Conservation (phyloP, 495 filamentous ascomycete species). For the Platismatia glauca region DNA sequence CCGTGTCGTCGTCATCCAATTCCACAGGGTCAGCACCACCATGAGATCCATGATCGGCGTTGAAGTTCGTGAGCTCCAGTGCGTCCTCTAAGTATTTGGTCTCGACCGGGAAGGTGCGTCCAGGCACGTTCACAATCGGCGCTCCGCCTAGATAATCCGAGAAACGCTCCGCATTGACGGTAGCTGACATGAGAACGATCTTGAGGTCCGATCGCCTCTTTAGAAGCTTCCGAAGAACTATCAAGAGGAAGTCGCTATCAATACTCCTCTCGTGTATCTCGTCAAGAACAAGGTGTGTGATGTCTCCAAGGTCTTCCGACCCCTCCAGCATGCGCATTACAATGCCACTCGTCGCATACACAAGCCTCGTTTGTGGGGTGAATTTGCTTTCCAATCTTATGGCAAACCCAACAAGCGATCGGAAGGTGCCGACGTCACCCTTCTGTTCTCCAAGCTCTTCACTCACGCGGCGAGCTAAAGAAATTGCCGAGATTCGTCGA, state of each 20-base stretch:
- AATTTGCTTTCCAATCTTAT: constrained; percentile 85
- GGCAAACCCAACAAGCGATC: constrained; percentile 86
- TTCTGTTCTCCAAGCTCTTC: constrained; percentile 86
- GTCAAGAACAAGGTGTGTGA: constrained; percentile 88
- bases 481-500: constrained; percentile 92
- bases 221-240: constrained; percentile 77
- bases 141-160: constrained; percentile 78
- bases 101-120: constrained; percentile 84
- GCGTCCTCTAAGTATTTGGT: constrained; percentile 87
- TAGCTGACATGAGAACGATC: constrained; percentile 93
- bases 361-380: constrained; percentile 66
- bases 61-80: constrained; percentile 67
- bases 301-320: constrained; percentile 71
- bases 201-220: constrained; percentile 60
- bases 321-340: constrained; percentile 95
- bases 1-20: constrained; percentile 40
- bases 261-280: constrained; percentile 63
- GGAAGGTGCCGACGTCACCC: constrained; percentile 66
- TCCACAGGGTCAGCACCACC: constrained; percentile 23
- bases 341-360: constrained; percentile 83
- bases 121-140: constrained; percentile 80
- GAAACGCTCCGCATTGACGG: constrained; percentile 83
- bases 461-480: constrained; percentile 80
- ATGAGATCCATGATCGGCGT: constrained; percentile 28
- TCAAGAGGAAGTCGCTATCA: constrained; percentile 88